Conservation (phyloP, 1,284 basidiomycete species). For the Sphagnurus paluster region DNA sequence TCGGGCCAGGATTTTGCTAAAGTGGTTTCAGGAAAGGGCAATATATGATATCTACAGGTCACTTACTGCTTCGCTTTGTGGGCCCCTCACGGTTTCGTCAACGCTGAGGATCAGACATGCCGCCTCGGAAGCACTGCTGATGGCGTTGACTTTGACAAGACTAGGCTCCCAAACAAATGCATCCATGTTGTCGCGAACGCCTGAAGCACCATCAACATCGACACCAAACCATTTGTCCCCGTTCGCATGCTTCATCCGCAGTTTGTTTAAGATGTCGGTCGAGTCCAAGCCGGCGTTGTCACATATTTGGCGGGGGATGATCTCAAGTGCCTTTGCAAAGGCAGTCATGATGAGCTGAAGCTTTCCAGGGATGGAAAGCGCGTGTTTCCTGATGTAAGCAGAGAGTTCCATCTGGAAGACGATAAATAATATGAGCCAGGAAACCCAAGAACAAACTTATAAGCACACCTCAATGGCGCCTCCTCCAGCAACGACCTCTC, state of each 20-base stretch:
- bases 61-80: constrained; percentile 85
- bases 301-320: constrained; percentile 97
- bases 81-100: constrained; percentile 93
- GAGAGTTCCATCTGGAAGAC: constrained; percentile 87
- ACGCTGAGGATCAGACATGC: constrained; percentile 94
- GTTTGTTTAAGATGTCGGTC: constrained; percentile 95
- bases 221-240: constrained; percentile 92
- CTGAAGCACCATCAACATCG: constrained; percentile 88
- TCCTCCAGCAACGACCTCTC: constrained; percentile 95
- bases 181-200: constrained; percentile 94
- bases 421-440: constrained; percentile 6
- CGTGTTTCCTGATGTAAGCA: constrained; percentile 87
- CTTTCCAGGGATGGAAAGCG: constrained; percentile 94
- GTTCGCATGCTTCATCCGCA: constrained; percentile 94
- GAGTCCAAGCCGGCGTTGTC: constrained; percentile 99
- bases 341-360: constrained; percentile 94
- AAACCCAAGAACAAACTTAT: background rate
- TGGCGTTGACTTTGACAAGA: constrained; percentile 93
- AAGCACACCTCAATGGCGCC: constrained; percentile 88
- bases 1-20: constrained; percentile 75
- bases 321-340: constrained; percentile 96
- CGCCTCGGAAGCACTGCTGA: constrained; percentile 94
- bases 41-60: background rate
- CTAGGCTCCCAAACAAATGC: constrained; percentile 99
- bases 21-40: constrained; percentile 8